Evolutionary conservation across 768 basidiomycete species (phyloP).

Genomic region (Coprinopsis strossmayeri): DNA sequence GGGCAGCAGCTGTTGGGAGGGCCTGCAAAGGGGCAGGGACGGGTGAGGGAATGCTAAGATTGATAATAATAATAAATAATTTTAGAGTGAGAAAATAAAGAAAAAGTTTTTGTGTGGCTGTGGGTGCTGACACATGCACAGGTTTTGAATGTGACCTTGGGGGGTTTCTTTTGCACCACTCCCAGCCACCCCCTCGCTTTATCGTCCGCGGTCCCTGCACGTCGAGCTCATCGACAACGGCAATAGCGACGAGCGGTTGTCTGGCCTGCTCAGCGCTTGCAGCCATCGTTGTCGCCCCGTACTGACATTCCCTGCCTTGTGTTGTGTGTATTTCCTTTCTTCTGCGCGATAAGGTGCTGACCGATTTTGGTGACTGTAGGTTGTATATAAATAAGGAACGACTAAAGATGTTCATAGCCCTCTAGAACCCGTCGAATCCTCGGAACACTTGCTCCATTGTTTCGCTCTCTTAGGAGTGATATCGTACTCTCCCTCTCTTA

Average conservation of each 20-base stretch:
- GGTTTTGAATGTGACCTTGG: no score
- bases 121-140: not conserved
- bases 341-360: not conserved
- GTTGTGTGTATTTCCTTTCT: constrained; percentile 3
- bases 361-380: constrained; percentile 1
- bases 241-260: constrained; percentile 23
- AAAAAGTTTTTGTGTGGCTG: not conserved
- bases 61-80: not conserved
- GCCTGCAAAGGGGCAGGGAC: no score
- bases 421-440: constrained; percentile 23
- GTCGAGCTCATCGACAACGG: constrained; percentile 15
- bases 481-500: constrained; percentile 16
- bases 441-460: no score
- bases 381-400: constrained; percentile 1
- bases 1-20: no score
- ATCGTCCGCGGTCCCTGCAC: no score
- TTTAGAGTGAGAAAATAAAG: not conserved
- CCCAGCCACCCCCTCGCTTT: no score
- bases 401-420: constrained; percentile 32
- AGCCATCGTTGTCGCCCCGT: not conserved
- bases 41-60: not conserved
- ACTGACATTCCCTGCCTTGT: constrained; percentile 4
- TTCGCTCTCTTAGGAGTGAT: constrained; percentile 17
- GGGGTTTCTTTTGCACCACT: no score
- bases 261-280: constrained; percentile 16